These are phyloP conservation scores for Aspergillus luchuensis DNA, from an alignment of 2,329 filamentous ascomycete species.

Conservation along the genomic window DNA sequence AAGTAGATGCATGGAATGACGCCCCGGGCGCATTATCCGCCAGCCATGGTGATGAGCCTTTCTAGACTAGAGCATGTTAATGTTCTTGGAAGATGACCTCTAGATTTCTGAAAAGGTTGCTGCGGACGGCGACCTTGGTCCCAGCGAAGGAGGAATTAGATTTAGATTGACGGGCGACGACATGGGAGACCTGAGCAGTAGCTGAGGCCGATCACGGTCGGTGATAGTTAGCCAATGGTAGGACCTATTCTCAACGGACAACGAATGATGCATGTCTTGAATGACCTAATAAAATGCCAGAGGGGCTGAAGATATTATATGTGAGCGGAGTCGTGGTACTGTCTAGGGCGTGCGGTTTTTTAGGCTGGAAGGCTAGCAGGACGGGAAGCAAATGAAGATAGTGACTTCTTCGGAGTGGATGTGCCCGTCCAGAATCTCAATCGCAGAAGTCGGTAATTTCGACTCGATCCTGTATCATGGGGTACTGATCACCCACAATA, in stretches of 20 bases:
- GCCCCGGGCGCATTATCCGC: conserved; percentile 13
- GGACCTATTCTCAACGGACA: background rate
- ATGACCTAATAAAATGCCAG: background rate
- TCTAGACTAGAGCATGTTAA: conserved; percentile 10
- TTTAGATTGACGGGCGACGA: no score
- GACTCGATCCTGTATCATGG: conserved; percentile 9
- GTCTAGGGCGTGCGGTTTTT: conserved; percentile 9
- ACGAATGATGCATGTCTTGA: background rate
- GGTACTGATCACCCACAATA: conserved; percentile 16
- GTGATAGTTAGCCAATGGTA: background rate
- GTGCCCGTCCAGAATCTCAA: conserved; percentile 14
- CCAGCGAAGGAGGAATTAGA: background rate
- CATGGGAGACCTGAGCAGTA: background rate
- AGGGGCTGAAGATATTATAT: conserved; percentile 6
- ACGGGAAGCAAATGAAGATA: background rate
- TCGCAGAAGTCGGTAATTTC: conserved; percentile 1
- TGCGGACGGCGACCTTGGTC: no score
- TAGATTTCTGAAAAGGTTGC: background rate
- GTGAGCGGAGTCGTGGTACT: background rate
- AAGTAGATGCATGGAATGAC: conserved; percentile 3
- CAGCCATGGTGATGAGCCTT: conserved; percentile 6
- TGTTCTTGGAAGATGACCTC: conserved; percentile 5
- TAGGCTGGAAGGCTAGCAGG: conserved; percentile 1
- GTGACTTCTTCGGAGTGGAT: conserved; percentile 5
- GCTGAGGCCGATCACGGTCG: background rate